phyloP scores from a whole-genome alignment of 2,329 filamentous ascomycete species.

The Hawksworthiomyces lignivorus region DNA sequence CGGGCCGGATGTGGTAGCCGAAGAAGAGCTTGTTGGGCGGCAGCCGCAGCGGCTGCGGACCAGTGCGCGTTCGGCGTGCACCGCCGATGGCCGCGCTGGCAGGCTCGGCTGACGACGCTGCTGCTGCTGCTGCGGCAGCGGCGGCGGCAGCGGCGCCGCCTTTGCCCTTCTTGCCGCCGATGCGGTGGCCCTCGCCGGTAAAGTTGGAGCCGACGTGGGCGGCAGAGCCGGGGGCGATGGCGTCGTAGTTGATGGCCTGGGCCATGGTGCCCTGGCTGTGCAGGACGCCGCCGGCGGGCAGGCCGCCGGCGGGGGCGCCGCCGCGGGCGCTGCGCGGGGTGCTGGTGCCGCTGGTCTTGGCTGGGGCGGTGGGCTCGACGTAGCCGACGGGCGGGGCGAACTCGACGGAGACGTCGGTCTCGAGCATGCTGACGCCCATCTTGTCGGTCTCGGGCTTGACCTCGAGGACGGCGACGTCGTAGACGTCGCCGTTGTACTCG shows the following conservation, averaged over 20 bases:
- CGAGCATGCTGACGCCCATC: conserved; percentile 86
- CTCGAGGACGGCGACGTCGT: conserved; percentile 87
- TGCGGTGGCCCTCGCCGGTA: conserved; percentile 66
- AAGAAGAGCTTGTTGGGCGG: conserved; percentile 92
- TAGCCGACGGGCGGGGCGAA: conserved; percentile 93
- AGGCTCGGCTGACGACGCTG: conserved; percentile 66
- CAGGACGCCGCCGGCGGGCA: conserved; percentile 65
- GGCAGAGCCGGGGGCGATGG: conserved; percentile 73
- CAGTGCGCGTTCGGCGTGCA: conserved; percentile 48
- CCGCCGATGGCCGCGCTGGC: conserved; percentile 36
- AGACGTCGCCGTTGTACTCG: conserved; percentile 89
- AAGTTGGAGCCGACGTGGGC: conserved; percentile 71
- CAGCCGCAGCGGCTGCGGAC: conserved; percentile 77
- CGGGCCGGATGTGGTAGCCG: conserved; percentile 84
- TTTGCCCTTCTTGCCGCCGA: conserved; percentile 84
- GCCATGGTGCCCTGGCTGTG: conserved; percentile 92
- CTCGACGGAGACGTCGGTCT: conserved; percentile 94
- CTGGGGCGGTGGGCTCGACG: conserved; percentile 57
- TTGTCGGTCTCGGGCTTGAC: conserved; percentile 79
- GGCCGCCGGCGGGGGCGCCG: conserved; percentile 48
- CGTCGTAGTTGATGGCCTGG: conserved; percentile 91
- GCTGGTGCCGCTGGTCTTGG: conserved; percentile 64
- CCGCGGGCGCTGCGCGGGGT: conserved; percentile 65
- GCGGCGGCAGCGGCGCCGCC: conserved; percentile 29
- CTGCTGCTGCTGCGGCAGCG: not conserved